Conservation (phyloP, 176 grass and related monocot genomes). For the Elymus sibiricus region DNA sequence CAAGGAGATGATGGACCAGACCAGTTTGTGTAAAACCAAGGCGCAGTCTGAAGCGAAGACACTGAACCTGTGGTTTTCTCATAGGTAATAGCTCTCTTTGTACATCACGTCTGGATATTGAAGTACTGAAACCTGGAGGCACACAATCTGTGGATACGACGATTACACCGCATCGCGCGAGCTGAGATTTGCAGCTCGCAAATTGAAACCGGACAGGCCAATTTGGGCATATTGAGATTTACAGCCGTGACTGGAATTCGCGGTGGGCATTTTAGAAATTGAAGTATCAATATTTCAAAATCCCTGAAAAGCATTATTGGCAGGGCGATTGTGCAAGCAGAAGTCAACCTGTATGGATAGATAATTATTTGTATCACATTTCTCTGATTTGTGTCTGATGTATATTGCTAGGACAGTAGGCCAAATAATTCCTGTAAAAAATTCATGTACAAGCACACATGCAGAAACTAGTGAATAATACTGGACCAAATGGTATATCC, state of each 20-base stretch:
- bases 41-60: background rate
- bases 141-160: background rate
- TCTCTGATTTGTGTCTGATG: background rate
- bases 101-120: conserved; percentile 14
- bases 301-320: background rate
- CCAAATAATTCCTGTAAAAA: background rate
- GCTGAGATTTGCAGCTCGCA: conserved; percentile 10
- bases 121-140: background rate
- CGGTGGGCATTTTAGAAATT: background rate
- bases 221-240: background rate
- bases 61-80: background rate
- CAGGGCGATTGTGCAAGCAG: background rate
- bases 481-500: background rate
- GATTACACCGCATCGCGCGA: background rate
- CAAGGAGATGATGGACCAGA: conserved; percentile 45
- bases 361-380: background rate
- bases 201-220: background rate
- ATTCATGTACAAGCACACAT: background rate
- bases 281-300: background rate
- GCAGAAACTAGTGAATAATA: background rate
- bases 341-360: background rate
- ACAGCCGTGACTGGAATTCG: background rate
- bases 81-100: background rate
- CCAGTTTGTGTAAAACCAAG: conserved; percentile 28
- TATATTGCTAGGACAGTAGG: background rate